Base-by-base conservation (phyloP, 2,329 filamentous ascomycete species). In the Emergomyces orientalis region DNA sequence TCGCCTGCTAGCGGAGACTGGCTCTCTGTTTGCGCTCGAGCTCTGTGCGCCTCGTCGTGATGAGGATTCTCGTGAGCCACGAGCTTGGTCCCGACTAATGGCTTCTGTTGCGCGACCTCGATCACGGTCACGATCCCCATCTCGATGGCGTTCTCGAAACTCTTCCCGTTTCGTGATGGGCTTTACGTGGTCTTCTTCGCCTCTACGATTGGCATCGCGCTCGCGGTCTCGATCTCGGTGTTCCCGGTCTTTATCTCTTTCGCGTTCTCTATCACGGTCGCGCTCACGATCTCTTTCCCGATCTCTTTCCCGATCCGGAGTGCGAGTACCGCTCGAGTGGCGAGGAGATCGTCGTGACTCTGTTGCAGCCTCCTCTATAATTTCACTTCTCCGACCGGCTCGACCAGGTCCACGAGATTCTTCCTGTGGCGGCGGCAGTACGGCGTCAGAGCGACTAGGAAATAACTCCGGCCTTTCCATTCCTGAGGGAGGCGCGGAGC, bases 121-220 rank as follows among this genome's bases (percentile, higher is more conserved):
- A 72, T 67, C 70, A 65, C 60, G 66, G 60, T 64, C 66, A 51
- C 61, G 64, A 51, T 64, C 63, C 39, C 65, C 63, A 51, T 69
- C 65, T 17, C 64, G 65, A 47, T 65, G 64, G 59, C 65, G 69
- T 45, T 74, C 73, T 6, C 75, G 71, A 39, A 71, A 67, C 3
- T 77, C 74, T 58, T 77, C 75, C 43, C 74, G 74, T 62, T 74
- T 72, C 54, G 63, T 69, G 54, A 68, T 70, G 37, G 68, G 64
- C 52, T 64, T 67, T 43, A 59, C 64, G 59, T 66, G 67, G 2
- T 73, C 69, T 0, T 76, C 73, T 32, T 69, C 72, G 2, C 66
- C 70, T 3, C 68, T 67, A 19, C 71, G 70, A 59, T 69, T 72
- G 19, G 70, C 70, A 13, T 69, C 69, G 25, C 68, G 67, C 2